Conservation (phyloP, 116 monocot genomes). For the Papilionanthe hybrid region DNA sequence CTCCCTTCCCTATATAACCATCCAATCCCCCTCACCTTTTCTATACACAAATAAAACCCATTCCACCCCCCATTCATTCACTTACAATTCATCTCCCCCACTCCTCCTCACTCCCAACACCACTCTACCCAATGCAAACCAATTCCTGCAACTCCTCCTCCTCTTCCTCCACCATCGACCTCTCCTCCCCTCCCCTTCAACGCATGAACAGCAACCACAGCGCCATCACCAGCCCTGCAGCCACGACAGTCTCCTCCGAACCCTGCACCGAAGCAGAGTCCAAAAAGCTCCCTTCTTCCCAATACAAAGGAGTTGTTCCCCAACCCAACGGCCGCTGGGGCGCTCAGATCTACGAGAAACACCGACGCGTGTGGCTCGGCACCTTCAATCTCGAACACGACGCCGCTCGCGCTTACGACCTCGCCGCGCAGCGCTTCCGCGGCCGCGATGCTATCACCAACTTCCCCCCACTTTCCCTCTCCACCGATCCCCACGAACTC, state of each 20-base stretch:
- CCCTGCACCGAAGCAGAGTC: slow-evolving; percentile 29
- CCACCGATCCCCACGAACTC: slow-evolving; percentile 34
- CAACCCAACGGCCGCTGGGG: slow-evolving; percentile 92
- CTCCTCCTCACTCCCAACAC: background rate
- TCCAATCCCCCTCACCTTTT: background rate
- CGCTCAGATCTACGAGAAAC: slow-evolving; percentile 87
- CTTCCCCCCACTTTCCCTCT: slow-evolving; percentile 49
- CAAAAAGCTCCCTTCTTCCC: slow-evolving; percentile 67
- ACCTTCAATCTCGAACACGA: slow-evolving; percentile 68
- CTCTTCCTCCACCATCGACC: background rate
- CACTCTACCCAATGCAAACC: background rate
- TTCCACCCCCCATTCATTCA: background rate
- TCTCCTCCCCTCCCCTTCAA: slow-evolving; percentile 8
- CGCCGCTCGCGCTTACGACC: slow-evolving; percentile 71
- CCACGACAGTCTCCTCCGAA: slow-evolving; percentile 5
- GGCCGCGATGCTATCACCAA: slow-evolving; percentile 81
- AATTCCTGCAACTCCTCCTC: background rate
- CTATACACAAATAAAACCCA: background rate
- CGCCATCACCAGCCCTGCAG: slow-evolving; percentile 21
- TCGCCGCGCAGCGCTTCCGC: slow-evolving; percentile 73
- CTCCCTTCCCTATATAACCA: background rate
- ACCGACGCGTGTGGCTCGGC: slow-evolving; percentile 88
- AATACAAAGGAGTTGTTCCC: slow-evolving; percentile 75
- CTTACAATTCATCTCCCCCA: background rate
- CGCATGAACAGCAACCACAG: slow-evolving; percentile 43